phyloP scores from a whole-genome alignment of 345 rosid species.

The Gossypium australe region DNA sequence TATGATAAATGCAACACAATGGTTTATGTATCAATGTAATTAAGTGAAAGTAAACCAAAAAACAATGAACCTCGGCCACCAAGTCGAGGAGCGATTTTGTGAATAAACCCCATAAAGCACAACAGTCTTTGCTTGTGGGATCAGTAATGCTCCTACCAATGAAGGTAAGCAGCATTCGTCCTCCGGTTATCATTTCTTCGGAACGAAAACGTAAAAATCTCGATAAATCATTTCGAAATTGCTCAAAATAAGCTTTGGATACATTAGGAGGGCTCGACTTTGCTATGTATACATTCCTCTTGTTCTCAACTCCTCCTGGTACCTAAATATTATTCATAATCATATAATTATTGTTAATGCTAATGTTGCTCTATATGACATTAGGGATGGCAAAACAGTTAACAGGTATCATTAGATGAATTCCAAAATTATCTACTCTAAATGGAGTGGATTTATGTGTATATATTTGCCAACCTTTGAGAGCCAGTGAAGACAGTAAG shows the following conservation, averaged over 20 bases:
- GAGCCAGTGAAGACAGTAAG: background rate
- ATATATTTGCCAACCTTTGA: background rate
- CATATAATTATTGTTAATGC: background rate
- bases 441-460: no score
- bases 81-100: conserved; percentile 28
- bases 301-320: conserved; percentile 8
- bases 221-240: conserved; percentile 31
- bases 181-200: conserved; percentile 35
- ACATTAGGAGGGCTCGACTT: background rate
- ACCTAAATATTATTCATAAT: background rate
- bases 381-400: no score
- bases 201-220: conserved; percentile 22
- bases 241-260: background rate
- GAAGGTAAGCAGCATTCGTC: background rate
- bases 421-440: no score
- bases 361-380: background rate
- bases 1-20: no score
- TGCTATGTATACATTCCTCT: background rate
- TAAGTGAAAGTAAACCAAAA: background rate
- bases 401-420: no score
- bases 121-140: conserved; percentile 19
- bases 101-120: conserved; percentile 22
- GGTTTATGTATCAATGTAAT: background rate
- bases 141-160: conserved; percentile 34
- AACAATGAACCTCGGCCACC: background rate